Evolutionary conservation across 2,329 filamentous ascomycete genomes (phyloP).

Genomic region (Juglanconis juglandina): DNA sequence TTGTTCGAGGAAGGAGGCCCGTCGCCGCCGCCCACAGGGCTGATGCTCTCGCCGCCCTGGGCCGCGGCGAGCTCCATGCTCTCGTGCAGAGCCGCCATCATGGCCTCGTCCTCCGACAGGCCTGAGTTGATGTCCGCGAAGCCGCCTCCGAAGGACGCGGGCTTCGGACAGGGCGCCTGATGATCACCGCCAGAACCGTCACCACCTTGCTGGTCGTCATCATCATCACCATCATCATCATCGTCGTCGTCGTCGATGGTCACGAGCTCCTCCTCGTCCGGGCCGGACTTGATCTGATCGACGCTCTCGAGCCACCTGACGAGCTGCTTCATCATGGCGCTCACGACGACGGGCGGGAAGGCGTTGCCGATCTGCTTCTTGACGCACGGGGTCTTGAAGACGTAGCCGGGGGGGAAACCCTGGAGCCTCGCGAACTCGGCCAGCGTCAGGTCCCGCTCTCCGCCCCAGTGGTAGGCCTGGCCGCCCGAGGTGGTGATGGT

Average conservation of each 20-base stretch:
- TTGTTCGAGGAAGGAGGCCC: neutral
- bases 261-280: neutral
- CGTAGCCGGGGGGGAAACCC: slow-evolving; percentile 62
- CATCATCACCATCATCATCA: neutral
- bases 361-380: slow-evolving; percentile 75
- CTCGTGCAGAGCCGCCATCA: neutral
- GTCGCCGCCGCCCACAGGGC: neutral
- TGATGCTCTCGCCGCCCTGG: neutral
- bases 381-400: slow-evolving; percentile 48
- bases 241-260: slow-evolving; percentile 1
- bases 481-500: slow-evolving; percentile 65
- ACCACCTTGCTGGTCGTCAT: neutral
- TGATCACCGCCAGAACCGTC: neutral
- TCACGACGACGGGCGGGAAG: slow-evolving; percentile 61
- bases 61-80: slow-evolving; percentile 52
- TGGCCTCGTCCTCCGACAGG: neutral
- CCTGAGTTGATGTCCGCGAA: neutral
- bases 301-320: slow-evolving; percentile 41
- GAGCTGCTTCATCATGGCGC: slow-evolving; percentile 47
- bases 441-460: slow-evolving; percentile 59
- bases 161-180: too few species aligned
- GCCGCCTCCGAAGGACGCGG: neutral
- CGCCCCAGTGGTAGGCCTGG: slow-evolving; percentile 63
- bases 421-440: slow-evolving; percentile 68
- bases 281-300: slow-evolving; percentile 33